Conservation (phyloP, 169 alveolate species). For the Babesia gibsoni region DNA sequence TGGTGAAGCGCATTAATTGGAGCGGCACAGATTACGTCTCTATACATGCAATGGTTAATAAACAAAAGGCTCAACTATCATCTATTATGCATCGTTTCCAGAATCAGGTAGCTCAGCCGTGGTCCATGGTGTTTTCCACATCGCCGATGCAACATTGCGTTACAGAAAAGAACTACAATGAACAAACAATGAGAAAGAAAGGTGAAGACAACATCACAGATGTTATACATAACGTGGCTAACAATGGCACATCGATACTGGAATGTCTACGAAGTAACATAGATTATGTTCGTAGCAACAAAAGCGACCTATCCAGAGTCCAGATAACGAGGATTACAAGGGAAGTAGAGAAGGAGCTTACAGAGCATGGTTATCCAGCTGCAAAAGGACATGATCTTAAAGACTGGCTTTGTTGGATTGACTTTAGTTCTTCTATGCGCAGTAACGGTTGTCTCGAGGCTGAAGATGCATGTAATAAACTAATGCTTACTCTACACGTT, state of each 20-base stretch:
- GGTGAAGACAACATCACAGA: background rate
- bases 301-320: slow-evolving; percentile 20
- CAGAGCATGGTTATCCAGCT: background rate
- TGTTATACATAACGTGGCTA: background rate
- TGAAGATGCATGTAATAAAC: background rate
- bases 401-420: slow-evolving; percentile 32
- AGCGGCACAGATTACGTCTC: slow-evolving; percentile 31
- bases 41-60: slow-evolving; percentile 10
- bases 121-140: background rate
- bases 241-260: background rate
- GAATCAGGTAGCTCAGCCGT: slow-evolving; percentile 26
- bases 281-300: slow-evolving; percentile 26
- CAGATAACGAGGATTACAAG: slow-evolving; percentile 30
- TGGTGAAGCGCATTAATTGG: slow-evolving; percentile 44
- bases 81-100: slow-evolving; percentile 20
- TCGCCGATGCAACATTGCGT: slow-evolving; percentile 8
- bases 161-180: background rate
- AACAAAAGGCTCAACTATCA: slow-evolving; percentile 25
- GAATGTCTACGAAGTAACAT: slow-evolving; percentile 12
- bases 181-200: background rate
- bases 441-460: background rate
- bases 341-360: background rate
- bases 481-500: slow-evolving; percentile 27
- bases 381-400: slow-evolving; percentile 5
- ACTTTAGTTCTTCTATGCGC: slow-evolving; percentile 7